Evolutionary conservation across 495 filamentous ascomycete genomes (phyloP), one percentile per base, ranked within the genome.

Genomic region (Penicillium maclennaniae): DNA sequence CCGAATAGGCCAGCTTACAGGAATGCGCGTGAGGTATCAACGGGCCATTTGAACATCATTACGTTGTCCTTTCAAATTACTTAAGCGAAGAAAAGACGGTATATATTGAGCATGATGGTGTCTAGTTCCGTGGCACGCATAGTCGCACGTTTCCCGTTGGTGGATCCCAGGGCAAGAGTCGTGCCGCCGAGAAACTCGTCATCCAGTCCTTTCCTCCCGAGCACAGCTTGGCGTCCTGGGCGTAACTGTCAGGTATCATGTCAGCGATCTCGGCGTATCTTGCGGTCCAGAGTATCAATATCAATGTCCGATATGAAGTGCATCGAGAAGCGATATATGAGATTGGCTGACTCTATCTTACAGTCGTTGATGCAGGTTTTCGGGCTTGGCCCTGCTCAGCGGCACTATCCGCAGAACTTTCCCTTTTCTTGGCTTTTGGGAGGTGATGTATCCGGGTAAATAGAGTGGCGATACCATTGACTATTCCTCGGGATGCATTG

Each of bases 161-260:
- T 56, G 28, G 49, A 53, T 45, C 37, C 44, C 25, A 26, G 46
- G 53, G 41, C 9, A 37, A 56, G 27, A 48, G 44, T 36, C 28
- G 38, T 37, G 25, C 20, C 47, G 61, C 61, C 61, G 62, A 65
- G 61, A 17, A 31, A 40, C 46, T 56, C 49, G 59, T 55, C 53
- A 54, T 44, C 47, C 23, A 19, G 19, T 44, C 25, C 23, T 28
- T 56, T 59, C 50, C 42, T 49, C 40, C 61, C 59, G 61, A 56
- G 51, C 45, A n/a, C 27, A 45, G 38, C 60, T 62, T 62, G 60
- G 60, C 60, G 27, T 17, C 26, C 45, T 40, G 31, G 48, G 56
- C 57, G 50, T 41, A 31, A 27, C 48, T 23, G 41, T 37, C 47
- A 43, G 6, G 20, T 20, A 5, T 27, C 39, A 37, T 7, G 4